These are phyloP conservation scores for Neurospora sublineolata DNA, from an alignment of 495 filamentous ascomycete species.

Conservation along the genomic window DNA sequence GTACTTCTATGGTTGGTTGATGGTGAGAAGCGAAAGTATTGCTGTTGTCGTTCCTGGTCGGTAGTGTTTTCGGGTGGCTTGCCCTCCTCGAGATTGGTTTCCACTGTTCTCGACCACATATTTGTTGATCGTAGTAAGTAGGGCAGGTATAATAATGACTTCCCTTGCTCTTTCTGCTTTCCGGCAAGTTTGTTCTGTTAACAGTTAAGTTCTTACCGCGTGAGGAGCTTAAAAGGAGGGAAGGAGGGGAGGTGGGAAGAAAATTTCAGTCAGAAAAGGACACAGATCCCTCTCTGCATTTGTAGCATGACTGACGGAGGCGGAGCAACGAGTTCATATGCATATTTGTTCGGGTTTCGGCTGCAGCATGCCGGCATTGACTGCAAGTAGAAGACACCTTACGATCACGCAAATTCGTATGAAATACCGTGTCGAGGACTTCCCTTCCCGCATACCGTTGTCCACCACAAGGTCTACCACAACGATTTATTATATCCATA, in stretches of 20 bases:
- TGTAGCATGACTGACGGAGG: not conserved
- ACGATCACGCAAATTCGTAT: not conserved
- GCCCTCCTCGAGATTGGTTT: not conserved
- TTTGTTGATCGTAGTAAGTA: not conserved
- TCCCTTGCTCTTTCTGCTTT: not conserved
- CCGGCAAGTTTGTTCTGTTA: not conserved
- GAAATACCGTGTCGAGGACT: not conserved
- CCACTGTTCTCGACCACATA: not conserved
- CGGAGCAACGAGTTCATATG: not conserved
- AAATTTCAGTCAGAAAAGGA: not conserved
- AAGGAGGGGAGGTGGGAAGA: not conserved
- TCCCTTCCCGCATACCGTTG: not conserved
- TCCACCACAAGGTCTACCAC: not conserved
- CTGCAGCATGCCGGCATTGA: not conserved
- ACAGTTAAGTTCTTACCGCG: not conserved
- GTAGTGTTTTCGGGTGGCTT: not conserved
- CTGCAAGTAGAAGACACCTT: not conserved
- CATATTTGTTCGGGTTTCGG: not conserved
- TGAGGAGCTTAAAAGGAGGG: not conserved
- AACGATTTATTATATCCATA: not conserved
- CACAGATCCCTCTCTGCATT: not conserved
- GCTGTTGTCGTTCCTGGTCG: not conserved
- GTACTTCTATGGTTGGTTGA: not conserved
- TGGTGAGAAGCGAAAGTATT: not conserved
- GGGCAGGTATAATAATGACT: not conserved